These are phyloP conservation scores for Pythium folliculosum DNA, from an alignment of 352 stramenopile species.

Conservation along the genomic window DNA sequence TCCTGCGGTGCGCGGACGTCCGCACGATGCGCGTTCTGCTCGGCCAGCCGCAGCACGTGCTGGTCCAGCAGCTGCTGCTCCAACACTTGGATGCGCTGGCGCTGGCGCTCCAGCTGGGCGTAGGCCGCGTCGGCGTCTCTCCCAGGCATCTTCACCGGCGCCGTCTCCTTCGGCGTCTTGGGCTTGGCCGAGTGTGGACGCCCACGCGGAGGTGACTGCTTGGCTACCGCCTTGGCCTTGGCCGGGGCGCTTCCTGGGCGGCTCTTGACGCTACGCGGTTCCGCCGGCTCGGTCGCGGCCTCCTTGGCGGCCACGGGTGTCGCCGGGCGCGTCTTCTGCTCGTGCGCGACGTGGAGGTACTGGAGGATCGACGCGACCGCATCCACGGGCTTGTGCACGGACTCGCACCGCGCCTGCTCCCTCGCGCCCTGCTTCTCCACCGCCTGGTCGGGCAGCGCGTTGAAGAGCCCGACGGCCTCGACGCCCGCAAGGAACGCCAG, in stretches of 20 bases:
- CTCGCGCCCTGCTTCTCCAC: neutral
- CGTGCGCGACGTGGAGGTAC: slow-evolving; percentile 47
- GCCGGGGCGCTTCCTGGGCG: neutral
- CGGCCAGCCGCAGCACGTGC: slow-evolving; percentile 39
- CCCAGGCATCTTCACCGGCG: neutral
- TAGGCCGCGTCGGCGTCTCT: slow-evolving; percentile 3
- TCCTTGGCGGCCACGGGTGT: no score
- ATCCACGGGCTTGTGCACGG: slow-evolving; percentile 35
- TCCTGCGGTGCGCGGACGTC: no score
- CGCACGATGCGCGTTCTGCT: slow-evolving; percentile 5
- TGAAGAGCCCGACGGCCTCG: slow-evolving; percentile 24
- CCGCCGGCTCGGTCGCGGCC: no score
- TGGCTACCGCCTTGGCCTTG: no score
- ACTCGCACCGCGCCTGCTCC: slow-evolving; percentile 10
- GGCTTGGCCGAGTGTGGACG: slow-evolving; percentile 20
- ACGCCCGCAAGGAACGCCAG: slow-evolving; percentile 21
- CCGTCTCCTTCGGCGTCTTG: neutral
- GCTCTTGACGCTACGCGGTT: no score
- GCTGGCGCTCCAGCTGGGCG: slow-evolving; percentile 38
- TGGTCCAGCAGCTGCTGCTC: slow-evolving; percentile 72
- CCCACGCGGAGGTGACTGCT: neutral
- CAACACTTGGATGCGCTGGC: slow-evolving; percentile 56
- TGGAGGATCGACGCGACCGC: slow-evolving; percentile 45
- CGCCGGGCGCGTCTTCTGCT: slow-evolving; percentile 15
- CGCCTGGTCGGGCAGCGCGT: slow-evolving; percentile 1